These are phyloP conservation scores for Tricholoma flavovirens DNA, from an alignment of 768 basidiomycete species.

Conservation along the genomic window DNA sequence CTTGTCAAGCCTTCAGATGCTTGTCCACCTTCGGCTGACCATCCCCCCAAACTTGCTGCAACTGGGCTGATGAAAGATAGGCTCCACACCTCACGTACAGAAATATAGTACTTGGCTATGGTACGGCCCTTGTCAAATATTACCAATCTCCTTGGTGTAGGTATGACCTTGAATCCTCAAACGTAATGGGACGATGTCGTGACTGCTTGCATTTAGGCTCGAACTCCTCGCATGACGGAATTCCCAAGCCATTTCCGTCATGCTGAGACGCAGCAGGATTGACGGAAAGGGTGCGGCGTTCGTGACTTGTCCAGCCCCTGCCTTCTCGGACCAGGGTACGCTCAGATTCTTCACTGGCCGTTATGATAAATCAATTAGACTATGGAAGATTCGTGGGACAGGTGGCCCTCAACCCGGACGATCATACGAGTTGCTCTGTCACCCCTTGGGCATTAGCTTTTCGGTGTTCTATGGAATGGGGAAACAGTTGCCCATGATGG, in stretches of 20 bases:
- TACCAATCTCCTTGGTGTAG: slow-evolving; percentile 29
- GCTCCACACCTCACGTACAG: not conserved
- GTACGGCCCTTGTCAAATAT: slow-evolving; percentile 36
- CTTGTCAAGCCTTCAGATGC: not conserved
- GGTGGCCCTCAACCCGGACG: slow-evolving; percentile 15
- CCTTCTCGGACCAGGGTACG: slow-evolving; percentile 22
- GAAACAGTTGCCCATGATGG: slow-evolving; percentile 27
- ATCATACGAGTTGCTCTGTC: slow-evolving; percentile 15
- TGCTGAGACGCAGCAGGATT: slow-evolving; percentile 2
- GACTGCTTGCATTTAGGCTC: slow-evolving; percentile 16
- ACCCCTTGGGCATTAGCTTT: slow-evolving; percentile 35
- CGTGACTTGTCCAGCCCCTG: slow-evolving; percentile 39
- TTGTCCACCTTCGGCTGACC: not conserved
- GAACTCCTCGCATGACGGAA: slow-evolving; percentile 24
- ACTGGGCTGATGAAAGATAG: not conserved
- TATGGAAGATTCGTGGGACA: slow-evolving; percentile 33
- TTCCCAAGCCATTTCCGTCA: slow-evolving; percentile 26
- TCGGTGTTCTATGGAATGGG: slow-evolving; percentile 33
- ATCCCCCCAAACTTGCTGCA: not conserved
- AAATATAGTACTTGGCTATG: slow-evolving; percentile 38
- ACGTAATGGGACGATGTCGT: not conserved
- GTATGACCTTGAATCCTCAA: slow-evolving; percentile 9
- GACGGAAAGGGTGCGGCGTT: slow-evolving; percentile 8
- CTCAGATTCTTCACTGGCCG: slow-evolving; percentile 42
- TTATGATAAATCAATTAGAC: slow-evolving; percentile 37